Base-by-base conservation (phyloP, 768 basidiomycete species). In the Cystofilobasidium bisporidii region DNA sequence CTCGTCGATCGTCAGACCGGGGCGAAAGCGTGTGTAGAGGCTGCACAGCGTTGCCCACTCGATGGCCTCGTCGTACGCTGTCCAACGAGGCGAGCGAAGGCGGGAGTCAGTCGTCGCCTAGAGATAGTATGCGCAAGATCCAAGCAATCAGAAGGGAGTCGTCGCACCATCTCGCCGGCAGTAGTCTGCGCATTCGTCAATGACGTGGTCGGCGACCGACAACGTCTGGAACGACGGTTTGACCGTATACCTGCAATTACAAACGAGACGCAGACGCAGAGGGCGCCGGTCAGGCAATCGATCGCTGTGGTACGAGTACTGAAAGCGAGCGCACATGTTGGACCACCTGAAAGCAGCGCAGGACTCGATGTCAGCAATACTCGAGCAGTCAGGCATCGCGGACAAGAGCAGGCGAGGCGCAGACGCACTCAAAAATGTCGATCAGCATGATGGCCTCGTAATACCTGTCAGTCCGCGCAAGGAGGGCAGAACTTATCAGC, bases 371-470 rank as follows among this genome's bases (percentile, higher is more conserved):
- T 24, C 50, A 56, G 17, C n/a, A n/a, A n/a, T n/a, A n/a, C n/a
- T n/a, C n/a, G n/a, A n/a, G n/a, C n/a, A n/a, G n/a, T n/a, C n/a
- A n/a, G n/a, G n/a, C n/a, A n/a, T n/a, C n/a, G n/a, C n/a, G n/a
- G n/a, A n/a, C n/a, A n/a, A n/a, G n/a, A n/a, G n/a, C n/a, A n/a
- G n/a, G n/a, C n/a, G n/a, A n/a, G n/a, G n/a, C n/a, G n/a, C n/a
- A n/a, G 40, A 56, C 33, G 33, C 22, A 67, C 76, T 96, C 93
- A 76, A 99, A 99, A 53, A 98, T 90, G 78, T 99, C 96, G 64
- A 93, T 85, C 70, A 86, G 88, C 88, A 98, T 91, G 71, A 96
- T 85, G 48, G 93, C 91, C 79, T 96, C 91, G 75, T 98, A 97
- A 74, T 91, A 96, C 53, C 91, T 93, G 71, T 15, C n/a, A n/a